Base-by-base conservation (phyloP, 805 yeast species). In the Candida gorgasii region DNA sequence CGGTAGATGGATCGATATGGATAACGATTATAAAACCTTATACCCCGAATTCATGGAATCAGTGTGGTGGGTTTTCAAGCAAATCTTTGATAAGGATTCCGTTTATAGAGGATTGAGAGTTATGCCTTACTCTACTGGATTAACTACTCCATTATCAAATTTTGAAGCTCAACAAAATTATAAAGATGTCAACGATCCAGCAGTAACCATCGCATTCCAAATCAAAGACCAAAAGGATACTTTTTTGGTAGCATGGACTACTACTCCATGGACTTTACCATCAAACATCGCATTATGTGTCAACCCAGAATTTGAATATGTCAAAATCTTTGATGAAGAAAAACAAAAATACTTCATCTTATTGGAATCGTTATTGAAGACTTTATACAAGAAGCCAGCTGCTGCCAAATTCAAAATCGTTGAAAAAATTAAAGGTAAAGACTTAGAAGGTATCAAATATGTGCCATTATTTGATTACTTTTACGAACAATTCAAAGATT, bases 1-100 rank as follows among this genome's bases (percentile, higher is more conserved):
- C 53, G 99, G 99, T 51, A 86, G 99, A 69, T 93, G 99, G 99
- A 90, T 93, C 61, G 99, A 93, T 69, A 92, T 93, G 72, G 99
- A 93, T 64, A 89, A 93, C 64, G 99, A 93, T 71, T 90, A 90
- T 76, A 92, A 92, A 73, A 93, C 99, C 20, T 77, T 93, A 67
- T 89, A 95, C 65, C 97, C 97, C 36, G 75, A 84, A 44, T 93
- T 89, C 57, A 93, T 93, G 99, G 99, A 93, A 73, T 87, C 97
- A 35, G 93, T 84, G 37, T 93, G 99, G 99, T 93, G 99, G 99
- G 96, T 89, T 23, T 93, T 93, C 78, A 82, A 86, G 72, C 82
- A 89, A 69, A 74, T 93, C 54, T 89, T 73, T 63, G 82, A 86
- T 45, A 93, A 90, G 67, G 85, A 82, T 40, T 80, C 87, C 44